Evolutionary conservation across 192 early-diverging fungal species (phyloP), one percentile per base, ranked within the genome.

Genomic region (Podila clonocystis): DNA sequence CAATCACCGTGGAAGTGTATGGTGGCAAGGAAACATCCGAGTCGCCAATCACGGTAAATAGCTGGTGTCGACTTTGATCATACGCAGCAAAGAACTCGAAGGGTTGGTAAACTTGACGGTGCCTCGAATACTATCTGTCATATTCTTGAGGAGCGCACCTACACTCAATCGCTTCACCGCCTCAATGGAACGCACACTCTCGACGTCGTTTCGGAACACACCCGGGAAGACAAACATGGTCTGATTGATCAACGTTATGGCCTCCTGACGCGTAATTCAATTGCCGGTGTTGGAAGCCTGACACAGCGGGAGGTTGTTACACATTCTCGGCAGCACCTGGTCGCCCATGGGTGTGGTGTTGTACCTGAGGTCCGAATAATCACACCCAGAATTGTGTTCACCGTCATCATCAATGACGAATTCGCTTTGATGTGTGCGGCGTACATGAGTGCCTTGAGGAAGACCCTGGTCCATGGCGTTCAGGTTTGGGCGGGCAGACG

Each of bases 21-120:
- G 85, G 82, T 13, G 89, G 89, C 89, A 88, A 90, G 36, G 83
- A 63, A 62, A 65, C 82, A 69, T 87, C 60, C 5, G 74, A 69
- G 1, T 82, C 82, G 0, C 64, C 72, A 19, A 90, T 66, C 9
- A 82, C 61, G 9, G 45, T 67, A n/a, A 88, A 62, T 12, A 89
- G 61, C 12, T 85, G 85, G 34, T 76, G 65, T 9, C 89, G 38
- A 1, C 88, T 85, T 34, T 77, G 67, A 62, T 89, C 89, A 36
- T 89, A 88, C 1, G 74, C 87, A 9, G 88, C 88, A 33, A 85
- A 89, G 9, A 90, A 58, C 9, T 86, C 85, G 58, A 90, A 75
- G 24, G 58, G 58, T n/a, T 24, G n/a, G 2, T 45, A 45, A 9
- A 59, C 36, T 11, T 29, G 26, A 5, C n/a, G 20, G n/a, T 76